Conservation (phyloP, 192 early-diverging fungal species). For the Linnemannia zychae region DNA sequence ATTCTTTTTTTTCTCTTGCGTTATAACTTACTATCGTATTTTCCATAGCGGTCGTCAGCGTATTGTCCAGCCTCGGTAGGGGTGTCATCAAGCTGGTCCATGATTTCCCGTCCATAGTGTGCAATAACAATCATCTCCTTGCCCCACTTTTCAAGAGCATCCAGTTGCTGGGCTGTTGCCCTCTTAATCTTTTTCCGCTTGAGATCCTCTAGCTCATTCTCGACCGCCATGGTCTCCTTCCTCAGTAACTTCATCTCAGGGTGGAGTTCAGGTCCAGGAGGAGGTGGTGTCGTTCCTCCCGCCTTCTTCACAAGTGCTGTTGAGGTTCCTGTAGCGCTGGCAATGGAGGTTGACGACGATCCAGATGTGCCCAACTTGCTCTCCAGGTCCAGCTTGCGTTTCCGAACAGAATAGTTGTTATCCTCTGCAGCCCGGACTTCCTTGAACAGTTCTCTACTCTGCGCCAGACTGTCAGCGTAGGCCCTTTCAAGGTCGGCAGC, state of each 20-base stretch:
- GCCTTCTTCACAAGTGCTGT: not conserved
- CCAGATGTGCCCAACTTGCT: slow-evolving; percentile 13
- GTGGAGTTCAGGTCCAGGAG: slow-evolving; percentile 34
- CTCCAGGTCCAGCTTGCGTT: slow-evolving; percentile 48
- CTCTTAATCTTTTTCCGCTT: slow-evolving; percentile 48
- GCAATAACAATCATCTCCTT: slow-evolving; percentile 53
- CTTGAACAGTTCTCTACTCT: slow-evolving; percentile 47
- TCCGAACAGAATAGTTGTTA: slow-evolving; percentile 43
- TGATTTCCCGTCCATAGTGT: slow-evolving; percentile 32
- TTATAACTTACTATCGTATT: slow-evolving; percentile 34
- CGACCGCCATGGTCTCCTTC: slow-evolving; percentile 42
- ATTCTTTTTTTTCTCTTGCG: too few species aligned
- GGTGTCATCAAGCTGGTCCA: slow-evolving; percentile 38
- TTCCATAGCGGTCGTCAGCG: slow-evolving; percentile 40
- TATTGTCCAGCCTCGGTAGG: slow-evolving; percentile 45
- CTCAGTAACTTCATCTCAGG: slow-evolving; percentile 47
- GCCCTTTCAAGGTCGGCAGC: slow-evolving; percentile 48
- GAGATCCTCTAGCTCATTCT: slow-evolving; percentile 49
- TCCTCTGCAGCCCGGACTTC: slow-evolving; percentile 49
- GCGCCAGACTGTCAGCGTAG: slow-evolving; percentile 29
- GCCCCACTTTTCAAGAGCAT: slow-evolving; percentile 48
- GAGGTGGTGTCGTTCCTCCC: not conserved
- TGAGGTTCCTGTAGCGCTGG: not conserved
- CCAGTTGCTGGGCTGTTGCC: slow-evolving; percentile 37
- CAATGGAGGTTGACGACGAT: not conserved